Evolutionary conservation across 2,329 filamentous ascomycete species (phyloP).

Genomic region (Diaporthe sp.): DNA sequence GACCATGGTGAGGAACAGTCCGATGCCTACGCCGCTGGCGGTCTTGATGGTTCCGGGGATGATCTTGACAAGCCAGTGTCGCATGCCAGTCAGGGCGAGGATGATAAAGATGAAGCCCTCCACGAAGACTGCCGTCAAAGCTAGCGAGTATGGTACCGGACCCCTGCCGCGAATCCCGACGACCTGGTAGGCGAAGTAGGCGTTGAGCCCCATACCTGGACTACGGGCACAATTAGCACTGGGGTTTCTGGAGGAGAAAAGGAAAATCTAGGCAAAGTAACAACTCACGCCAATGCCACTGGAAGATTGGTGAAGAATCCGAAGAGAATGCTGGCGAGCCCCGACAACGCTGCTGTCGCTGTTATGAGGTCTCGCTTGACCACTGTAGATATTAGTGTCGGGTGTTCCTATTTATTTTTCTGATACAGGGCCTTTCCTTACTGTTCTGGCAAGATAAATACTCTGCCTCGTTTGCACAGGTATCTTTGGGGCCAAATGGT

Average conservation of each 20-base stretch:
- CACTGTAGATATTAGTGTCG: conserved; percentile 25
- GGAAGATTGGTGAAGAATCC: conserved; percentile 87
- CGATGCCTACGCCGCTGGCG: conserved; percentile 75
- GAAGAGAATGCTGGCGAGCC: conserved; percentile 81
- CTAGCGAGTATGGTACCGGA: conserved; percentile 69
- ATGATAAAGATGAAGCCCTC: conserved; percentile 76
- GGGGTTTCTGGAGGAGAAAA: conserved; percentile 14
- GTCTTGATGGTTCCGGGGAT: conserved; percentile 77
- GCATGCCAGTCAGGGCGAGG: conserved; percentile 76
- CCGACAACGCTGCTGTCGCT: conserved; percentile 84
- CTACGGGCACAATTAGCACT: conserved; percentile 54
- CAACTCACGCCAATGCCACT: conserved; percentile 77
- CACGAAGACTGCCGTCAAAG: conserved; percentile 75
- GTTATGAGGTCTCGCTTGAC: conserved; percentile 85
- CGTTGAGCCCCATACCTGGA: conserved; percentile 77
- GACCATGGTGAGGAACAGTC: conserved; percentile 74
- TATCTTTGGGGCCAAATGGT: conserved; percentile 54
- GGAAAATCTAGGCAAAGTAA: conserved; percentile 23
- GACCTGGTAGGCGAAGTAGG: conserved; percentile 77
- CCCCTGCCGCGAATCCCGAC: conserved; percentile 73
- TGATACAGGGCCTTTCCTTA: conserved; percentile 49
- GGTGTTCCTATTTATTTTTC: conserved; percentile 38
- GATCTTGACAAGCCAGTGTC: conserved; percentile 79
- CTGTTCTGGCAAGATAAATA: conserved; percentile 46
- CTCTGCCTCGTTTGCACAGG: conserved; percentile 62